Evolutionary conservation across 768 basidiomycete species (phyloP).

Genomic region (Hypsizygus marmoreus): DNA sequence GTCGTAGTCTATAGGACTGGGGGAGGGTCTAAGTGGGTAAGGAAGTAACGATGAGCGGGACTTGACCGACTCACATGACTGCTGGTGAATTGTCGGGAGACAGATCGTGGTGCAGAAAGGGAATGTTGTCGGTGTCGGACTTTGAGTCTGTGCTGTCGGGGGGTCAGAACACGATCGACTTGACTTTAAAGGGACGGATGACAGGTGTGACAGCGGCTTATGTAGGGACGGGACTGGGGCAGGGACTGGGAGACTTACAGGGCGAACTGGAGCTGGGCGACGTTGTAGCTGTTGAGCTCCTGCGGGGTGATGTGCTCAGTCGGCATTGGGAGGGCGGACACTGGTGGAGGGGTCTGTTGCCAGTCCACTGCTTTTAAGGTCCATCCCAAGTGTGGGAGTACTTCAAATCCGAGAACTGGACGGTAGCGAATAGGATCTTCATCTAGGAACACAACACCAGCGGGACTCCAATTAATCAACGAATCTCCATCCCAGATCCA

Average conservation of each 20-base stretch:
- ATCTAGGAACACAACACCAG: constrained; percentile 19
- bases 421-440: constrained; percentile 24
- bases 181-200: constrained; percentile 19
- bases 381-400: background rate
- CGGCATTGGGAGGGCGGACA: constrained; percentile 49
- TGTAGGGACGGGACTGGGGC: constrained; percentile 15
- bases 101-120: constrained; percentile 44
- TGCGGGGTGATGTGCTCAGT: constrained; percentile 43
- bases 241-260: constrained; percentile 42
- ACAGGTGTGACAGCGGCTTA: constrained; percentile 28
- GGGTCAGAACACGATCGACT: constrained; percentile 17
- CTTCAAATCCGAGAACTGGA: constrained; percentile 10
- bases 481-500: constrained; percentile 11
- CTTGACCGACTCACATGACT: constrained; percentile 41
- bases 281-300: constrained; percentile 60
- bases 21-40: constrained; percentile 5
- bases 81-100: constrained; percentile 49
- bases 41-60: constrained; percentile 7
- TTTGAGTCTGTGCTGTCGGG: constrained; percentile 41
- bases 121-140: constrained; percentile 34
- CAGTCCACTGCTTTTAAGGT: constrained; percentile 22
- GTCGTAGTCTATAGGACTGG: constrained; percentile 46
- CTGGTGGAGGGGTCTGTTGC: constrained; percentile 2
- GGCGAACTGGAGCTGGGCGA: constrained; percentile 62
- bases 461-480: constrained; percentile 10